A percentile compares a stretch with the other conserved stretches of the same genome.
Evolutionary conservation across 306 rosid species (phyloP).

Genomic region (Potentilla sterilis): DNA sequence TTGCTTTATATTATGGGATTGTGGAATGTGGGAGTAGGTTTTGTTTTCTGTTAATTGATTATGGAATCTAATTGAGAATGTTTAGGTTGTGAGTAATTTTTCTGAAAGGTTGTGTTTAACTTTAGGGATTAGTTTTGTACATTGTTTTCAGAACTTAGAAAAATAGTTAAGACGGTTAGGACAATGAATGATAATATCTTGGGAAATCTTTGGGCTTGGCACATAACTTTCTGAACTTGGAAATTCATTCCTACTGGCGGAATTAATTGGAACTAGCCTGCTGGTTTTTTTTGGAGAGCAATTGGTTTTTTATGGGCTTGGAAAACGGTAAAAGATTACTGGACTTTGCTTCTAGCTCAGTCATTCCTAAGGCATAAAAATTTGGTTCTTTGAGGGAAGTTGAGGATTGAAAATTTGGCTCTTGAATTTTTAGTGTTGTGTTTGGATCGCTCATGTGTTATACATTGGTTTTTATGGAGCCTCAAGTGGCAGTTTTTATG

Average conservation of each 20-base stretch:
- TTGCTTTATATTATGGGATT: background rate
- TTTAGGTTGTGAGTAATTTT: background rate
- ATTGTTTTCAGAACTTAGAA: background rate
- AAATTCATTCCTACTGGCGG: background rate
- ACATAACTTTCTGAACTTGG: background rate
- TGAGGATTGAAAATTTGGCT: background rate
- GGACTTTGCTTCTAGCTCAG: background rate
- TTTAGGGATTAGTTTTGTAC: background rate
- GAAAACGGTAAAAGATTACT: background rate
- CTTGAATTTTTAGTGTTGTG: background rate
- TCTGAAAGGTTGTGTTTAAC: background rate
- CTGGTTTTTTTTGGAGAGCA: background rate
- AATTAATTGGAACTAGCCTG: background rate
- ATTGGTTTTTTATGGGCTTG: background rate
- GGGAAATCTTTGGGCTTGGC: background rate
- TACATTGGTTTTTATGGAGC: background rate
- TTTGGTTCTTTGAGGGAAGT: background rate
- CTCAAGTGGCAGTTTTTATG: background rate
- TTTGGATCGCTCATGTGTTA: conserved; percentile 8
- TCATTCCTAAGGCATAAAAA: background rate
- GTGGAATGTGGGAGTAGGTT: background rate
- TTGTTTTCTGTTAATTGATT: background rate
- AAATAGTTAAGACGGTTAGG: background rate
- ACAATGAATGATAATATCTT: background rate
- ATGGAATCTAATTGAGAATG: background rate